Evolutionary conservation across 805 yeast genomes (phyloP).

Genomic region (Huiozyma sinensis): DNA sequence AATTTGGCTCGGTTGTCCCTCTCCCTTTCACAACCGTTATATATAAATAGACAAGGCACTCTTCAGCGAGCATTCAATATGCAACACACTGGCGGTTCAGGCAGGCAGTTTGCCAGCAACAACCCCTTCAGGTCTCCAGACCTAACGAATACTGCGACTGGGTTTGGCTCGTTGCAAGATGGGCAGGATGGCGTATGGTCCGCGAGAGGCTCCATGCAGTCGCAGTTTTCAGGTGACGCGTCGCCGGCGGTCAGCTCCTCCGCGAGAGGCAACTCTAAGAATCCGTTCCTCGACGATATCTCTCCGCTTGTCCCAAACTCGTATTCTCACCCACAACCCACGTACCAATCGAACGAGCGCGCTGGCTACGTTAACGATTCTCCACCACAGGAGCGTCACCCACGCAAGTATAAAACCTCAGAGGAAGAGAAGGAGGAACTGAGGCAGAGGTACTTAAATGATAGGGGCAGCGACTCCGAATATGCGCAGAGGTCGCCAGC

Average conservation of each 20-base stretch:
- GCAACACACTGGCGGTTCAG: constrained; percentile 15
- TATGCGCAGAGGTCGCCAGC: constrained; percentile 5
- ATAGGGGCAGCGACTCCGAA: not conserved
- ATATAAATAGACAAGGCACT: too few relatives aligned
- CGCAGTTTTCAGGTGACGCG: not conserved
- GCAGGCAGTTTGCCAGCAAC: constrained; percentile 45
- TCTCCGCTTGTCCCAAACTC: constrained; percentile 1
- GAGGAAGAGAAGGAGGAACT: constrained; percentile 24
- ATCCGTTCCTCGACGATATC: constrained; percentile 27
- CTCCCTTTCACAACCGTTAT: too few relatives aligned
- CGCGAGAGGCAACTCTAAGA: constrained; percentile 24
- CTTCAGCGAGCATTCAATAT: too few relatives aligned
- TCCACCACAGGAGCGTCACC: constrained; percentile 1
- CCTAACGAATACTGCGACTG: not conserved
- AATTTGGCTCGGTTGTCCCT: too few relatives aligned
- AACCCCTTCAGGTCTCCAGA: constrained; percentile 56
- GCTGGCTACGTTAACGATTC: not conserved
- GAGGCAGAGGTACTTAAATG: constrained; percentile 24
- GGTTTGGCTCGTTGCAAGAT: not conserved
- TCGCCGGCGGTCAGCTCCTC: constrained; percentile 22
- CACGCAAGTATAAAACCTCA: constrained; percentile 25
- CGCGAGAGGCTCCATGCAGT: not conserved
- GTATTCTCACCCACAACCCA: constrained; percentile 2
- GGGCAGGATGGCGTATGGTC: not conserved
- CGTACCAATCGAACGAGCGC: not conserved